Percentiles rank a stretch among this genome's conserved stretches.
Conservation (phyloP, 345 rosid genomes). For the Linum lewisii region DNA sequence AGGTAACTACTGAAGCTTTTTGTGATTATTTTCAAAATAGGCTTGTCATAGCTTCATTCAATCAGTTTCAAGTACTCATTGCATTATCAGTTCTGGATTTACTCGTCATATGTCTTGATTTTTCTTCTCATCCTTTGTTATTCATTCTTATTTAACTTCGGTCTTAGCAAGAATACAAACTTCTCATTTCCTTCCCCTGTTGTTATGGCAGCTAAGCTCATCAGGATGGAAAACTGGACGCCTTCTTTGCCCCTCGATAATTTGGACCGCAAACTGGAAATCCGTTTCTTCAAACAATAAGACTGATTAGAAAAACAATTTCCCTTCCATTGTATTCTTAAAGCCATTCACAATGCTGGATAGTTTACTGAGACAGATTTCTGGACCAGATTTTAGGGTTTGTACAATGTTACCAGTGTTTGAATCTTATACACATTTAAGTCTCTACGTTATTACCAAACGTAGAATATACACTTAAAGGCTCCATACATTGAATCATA, state of each 20-base stretch:
- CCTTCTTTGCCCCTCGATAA: conserved; percentile 59
- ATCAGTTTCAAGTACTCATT: no score
- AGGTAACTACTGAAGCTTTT: conserved; percentile 35
- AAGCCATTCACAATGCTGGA: no score
- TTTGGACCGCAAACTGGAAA: conserved; percentile 78
- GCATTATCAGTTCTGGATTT: no score
- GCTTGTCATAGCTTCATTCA: background rate
- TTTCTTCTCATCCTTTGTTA: background rate
- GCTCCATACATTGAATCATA: no score
- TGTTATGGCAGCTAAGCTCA: conserved; percentile 43
- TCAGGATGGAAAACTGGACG: conserved; percentile 84
- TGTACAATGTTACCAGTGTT: background rate
- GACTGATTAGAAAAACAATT: conserved; percentile 30
- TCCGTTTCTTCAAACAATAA: conserved; percentile 31
- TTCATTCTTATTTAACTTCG: background rate
- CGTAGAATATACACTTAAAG: no score
- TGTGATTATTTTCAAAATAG: background rate
- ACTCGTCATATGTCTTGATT: no score
- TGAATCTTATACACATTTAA: background rate
- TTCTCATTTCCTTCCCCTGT: background rate
- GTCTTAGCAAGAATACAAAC: background rate
- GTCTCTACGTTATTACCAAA: background rate
- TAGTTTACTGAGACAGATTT: no score
- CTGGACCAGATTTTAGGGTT: background rate
- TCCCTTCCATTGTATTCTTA: background rate